phyloP scores from a whole-genome alignment of 2,329 filamentous ascomycete genomes.

The Aspergillus sp. region DNA sequence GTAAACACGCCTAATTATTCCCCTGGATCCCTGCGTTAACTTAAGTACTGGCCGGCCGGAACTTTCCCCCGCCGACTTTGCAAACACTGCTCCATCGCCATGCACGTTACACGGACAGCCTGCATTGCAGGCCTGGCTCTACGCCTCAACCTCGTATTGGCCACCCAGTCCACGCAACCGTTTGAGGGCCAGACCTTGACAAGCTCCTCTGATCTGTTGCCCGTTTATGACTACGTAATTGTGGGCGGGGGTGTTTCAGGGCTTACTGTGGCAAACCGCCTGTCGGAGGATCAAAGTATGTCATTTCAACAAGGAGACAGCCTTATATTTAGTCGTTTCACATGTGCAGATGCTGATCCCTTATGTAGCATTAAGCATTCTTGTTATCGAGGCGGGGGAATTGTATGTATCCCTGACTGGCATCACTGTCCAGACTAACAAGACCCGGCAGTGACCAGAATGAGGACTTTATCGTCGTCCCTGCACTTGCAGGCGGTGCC shows the following conservation, averaged over 20 bases:
- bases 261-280: constrained; percentile 4
- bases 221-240: constrained; percentile 8
- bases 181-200: background rate
- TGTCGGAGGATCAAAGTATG: constrained; percentile 2
- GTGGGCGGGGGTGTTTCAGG: constrained; percentile 4
- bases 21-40: too few species aligned
- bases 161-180: too few species aligned
- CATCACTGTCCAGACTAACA: background rate
- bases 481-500: background rate
- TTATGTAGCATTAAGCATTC: background rate
- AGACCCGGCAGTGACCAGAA: background rate
- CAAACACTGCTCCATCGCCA: background rate
- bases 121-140: background rate
- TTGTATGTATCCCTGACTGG: background rate
- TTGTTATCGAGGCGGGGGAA: constrained; percentile 8
- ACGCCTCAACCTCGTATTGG: background rate
- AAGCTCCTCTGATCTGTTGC: background rate
- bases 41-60: too few species aligned
- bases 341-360: too few species aligned
- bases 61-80: too few species aligned
- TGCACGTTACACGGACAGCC: background rate
- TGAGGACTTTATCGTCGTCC: constrained; percentile 3
- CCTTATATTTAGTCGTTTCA: too few species aligned
- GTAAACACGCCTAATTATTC: too few species aligned
- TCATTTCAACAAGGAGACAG: too few species aligned